Conservation (phyloP, 257 asterid species). For the Primulina huaijiensis region DNA sequence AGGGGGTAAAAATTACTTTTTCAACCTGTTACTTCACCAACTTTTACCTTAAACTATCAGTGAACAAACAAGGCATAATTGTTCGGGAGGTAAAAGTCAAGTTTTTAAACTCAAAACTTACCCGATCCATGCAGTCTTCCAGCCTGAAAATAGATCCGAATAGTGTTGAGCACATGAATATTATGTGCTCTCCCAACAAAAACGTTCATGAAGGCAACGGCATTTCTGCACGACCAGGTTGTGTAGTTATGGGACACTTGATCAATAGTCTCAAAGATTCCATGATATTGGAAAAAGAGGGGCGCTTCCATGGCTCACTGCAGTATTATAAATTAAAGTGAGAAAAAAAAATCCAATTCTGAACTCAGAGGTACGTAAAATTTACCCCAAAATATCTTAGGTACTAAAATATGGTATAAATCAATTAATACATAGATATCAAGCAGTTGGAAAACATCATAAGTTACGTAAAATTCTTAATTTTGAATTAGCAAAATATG, state of each 20-base stretch:
- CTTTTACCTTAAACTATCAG: not conserved
- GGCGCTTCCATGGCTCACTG: slow-evolving; percentile 95
- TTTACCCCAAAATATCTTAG: not conserved
- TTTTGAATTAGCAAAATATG: not conserved
- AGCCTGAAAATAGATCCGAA: slow-evolving; percentile 26
- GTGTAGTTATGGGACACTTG: slow-evolving; percentile 46
- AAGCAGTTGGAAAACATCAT: not conserved
- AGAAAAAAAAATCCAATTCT: slow-evolving; percentile 18
- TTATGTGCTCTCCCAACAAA: slow-evolving; percentile 20
- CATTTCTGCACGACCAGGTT: slow-evolving; percentile 47
- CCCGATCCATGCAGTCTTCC: slow-evolving; percentile 19
- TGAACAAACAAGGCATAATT: not conserved
- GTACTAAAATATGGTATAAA: not conserved
- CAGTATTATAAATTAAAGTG: slow-evolving; percentile 26
- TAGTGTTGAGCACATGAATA: slow-evolving; percentile 20
- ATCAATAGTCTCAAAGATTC: slow-evolving; percentile 66
- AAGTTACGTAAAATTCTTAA: not conserved
- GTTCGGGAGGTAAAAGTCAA: not conserved
- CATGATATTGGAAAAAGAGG: slow-evolving; percentile 81
- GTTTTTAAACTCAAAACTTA: slow-evolving; percentile 31
- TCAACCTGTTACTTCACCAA: not conserved
- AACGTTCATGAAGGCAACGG: slow-evolving; percentile 38
- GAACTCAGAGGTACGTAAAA: slow-evolving; percentile 8
- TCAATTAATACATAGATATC: not conserved
- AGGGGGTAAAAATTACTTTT: not conserved